These are phyloP conservation scores for Plasmopara muralis DNA, from an alignment of 352 stramenopile genomes.

Conservation along the genomic window DNA sequence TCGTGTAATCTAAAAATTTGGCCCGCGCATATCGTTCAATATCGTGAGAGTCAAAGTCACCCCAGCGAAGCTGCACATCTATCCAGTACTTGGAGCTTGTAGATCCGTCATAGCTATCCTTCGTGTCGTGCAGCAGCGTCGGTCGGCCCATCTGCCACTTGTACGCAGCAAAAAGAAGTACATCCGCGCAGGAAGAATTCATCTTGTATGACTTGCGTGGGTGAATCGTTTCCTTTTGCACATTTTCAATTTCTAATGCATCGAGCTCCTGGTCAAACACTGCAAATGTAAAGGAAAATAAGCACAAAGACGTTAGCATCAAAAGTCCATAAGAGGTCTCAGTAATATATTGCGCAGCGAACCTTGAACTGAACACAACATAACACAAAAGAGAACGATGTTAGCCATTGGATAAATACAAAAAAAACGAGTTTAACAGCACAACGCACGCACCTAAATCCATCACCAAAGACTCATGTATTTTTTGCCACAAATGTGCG, in stretches of 20 bases:
- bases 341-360: neutral
- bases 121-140: conserved; percentile 87
- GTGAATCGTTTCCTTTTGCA: conserved; percentile 99
- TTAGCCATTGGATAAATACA: neutral
- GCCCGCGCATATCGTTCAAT: conserved; percentile 98
- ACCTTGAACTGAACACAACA: conserved; percentile 4
- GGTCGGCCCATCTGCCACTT: conserved; percentile 94
- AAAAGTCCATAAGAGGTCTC: neutral
- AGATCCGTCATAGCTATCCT: conserved; percentile 96
- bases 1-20: conserved; percentile 99
- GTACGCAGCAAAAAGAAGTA: conserved; percentile 98
- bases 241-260: conserved; percentile 98
- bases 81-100: conserved; percentile 99
- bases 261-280: conserved; percentile 99
- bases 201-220: conserved; percentile 99
- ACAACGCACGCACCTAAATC: conserved; percentile 39
- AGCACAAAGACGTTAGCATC: neutral
- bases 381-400: neutral
- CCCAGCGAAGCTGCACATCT: conserved; percentile 99
- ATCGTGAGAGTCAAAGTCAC: conserved; percentile 99
- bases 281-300: conserved; percentile 1
- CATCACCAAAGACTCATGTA: conserved; percentile 99
- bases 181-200: conserved; percentile 99
- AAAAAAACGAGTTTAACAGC: neutral
- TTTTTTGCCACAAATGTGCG: conserved; percentile 99